Evolutionary conservation across 169 alveolate genomes (phyloP).

Genomic region (Plasmodium billcollinsi): DNA sequence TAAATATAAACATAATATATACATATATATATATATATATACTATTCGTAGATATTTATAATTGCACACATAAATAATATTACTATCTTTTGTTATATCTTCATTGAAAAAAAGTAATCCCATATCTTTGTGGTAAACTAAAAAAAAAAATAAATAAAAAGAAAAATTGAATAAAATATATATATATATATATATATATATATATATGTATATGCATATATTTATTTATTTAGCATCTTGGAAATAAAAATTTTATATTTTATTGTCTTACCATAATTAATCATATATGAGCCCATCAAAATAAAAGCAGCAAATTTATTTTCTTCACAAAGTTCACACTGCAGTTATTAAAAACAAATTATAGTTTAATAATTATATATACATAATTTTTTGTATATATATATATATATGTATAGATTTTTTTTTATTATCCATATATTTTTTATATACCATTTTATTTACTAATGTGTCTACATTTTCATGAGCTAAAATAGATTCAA

Average conservation of each 20-base stretch:
- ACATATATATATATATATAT: slow-evolving; percentile 2
- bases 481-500: slow-evolving; percentile 46
- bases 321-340: slow-evolving; percentile 61
- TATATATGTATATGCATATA: too few relatives aligned
- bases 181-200: not conserved
- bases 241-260: too few relatives aligned
- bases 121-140: slow-evolving; percentile 54
- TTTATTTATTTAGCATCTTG: too few relatives aligned
- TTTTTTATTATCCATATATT: not conserved
- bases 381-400: not conserved
- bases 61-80: not conserved
- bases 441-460: slow-evolving; percentile 30
- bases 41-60: not conserved
- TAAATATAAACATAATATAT: slow-evolving; percentile 4
- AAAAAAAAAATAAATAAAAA: slow-evolving; percentile 2
- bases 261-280: slow-evolving; percentile 37
- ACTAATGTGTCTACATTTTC: slow-evolving; percentile 31
- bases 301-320: slow-evolving; percentile 52
- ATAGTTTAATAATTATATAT: not conserved
- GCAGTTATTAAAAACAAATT: slow-evolving; percentile 2
- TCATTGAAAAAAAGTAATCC: slow-evolving; percentile 43
- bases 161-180: not conserved
- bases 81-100: slow-evolving; percentile 65
- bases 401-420: not conserved
- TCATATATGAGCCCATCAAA: slow-evolving; percentile 65